Conservation (phyloP, 208 protist species). For the Leishmania mexicana region DNA sequence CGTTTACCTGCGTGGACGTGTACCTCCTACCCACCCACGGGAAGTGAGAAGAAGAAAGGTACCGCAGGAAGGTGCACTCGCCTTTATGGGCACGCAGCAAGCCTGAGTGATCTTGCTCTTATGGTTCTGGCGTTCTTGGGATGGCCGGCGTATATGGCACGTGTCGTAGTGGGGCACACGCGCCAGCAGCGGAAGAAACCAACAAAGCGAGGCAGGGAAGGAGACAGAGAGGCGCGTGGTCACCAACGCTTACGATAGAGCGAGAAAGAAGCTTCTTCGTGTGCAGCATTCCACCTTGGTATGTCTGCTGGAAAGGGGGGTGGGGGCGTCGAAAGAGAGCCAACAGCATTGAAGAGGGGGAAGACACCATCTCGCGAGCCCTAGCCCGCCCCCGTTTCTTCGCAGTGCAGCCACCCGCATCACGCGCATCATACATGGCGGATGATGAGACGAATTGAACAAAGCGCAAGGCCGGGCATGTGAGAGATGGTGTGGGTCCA, state of each 20-base stretch:
- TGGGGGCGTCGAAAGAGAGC: not conserved
- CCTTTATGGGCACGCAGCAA: not conserved
- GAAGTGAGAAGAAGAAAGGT: not conserved
- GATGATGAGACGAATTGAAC: not conserved
- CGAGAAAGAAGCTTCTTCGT: not conserved
- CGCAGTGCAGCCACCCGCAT: not conserved
- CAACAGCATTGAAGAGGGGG: not conserved
- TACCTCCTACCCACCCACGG: not conserved
- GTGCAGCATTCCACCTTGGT: too few species aligned
- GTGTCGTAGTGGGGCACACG: not conserved
- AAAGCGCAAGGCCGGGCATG: not conserved
- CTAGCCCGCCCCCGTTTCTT: not conserved
- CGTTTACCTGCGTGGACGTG: not conserved
- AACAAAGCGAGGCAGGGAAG: constrained; percentile 2
- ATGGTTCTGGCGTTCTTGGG: not conserved
- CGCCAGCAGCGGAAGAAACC: not conserved
- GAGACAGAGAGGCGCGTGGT: not conserved
- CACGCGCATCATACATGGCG: not conserved
- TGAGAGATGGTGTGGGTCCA: not conserved
- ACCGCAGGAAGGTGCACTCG: not conserved
- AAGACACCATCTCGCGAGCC: not conserved
- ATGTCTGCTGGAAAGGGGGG: not conserved
- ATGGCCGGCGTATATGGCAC: not conserved
- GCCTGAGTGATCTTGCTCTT: not conserved
- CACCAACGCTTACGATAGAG: not conserved